Conservation (phyloP, 2,329 filamentous ascomycete genomes). For the Capronia epimyces region DNA sequence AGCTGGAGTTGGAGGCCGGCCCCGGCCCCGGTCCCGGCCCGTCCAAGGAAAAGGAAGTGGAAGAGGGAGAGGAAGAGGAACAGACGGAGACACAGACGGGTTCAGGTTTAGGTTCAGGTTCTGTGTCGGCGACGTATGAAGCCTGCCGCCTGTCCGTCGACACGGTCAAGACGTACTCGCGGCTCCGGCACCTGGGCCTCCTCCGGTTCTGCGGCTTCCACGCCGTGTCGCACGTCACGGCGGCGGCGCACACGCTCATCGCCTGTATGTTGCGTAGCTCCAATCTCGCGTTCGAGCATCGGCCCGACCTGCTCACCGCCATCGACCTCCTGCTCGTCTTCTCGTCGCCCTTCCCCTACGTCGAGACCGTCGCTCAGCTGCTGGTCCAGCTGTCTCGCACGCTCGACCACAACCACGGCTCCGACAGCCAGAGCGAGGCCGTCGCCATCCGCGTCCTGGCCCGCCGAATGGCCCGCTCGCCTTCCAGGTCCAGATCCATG, state of each 20-base stretch:
- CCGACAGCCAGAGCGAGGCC: constrained; percentile 11
- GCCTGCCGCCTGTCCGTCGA: constrained; percentile 12
- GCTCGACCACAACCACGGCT: constrained; percentile 9
- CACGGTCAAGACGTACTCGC: constrained; percentile 10
- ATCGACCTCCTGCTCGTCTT: constrained; percentile 11
- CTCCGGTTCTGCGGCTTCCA: constrained; percentile 9
- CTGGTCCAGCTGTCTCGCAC: constrained; percentile 11
- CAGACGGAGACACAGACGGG: too few relatives aligned
- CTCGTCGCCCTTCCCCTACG: constrained; percentile 10
- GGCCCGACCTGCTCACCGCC: constrained; percentile 9
- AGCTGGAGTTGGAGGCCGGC: too few relatives aligned
- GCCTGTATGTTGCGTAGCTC: constrained; percentile 11
- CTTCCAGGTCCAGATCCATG: background rate
- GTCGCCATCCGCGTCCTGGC: constrained; percentile 10
- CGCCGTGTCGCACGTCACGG: constrained; percentile 9
- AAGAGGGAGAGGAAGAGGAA: too few relatives aligned
- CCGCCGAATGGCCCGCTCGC: constrained; percentile 7
- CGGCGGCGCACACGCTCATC: constrained; percentile 11
- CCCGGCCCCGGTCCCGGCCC: background rate
- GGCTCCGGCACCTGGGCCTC: constrained; percentile 8
- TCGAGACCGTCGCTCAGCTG: constrained; percentile 10
- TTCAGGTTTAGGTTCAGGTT: too few relatives aligned
- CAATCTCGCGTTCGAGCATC: constrained; percentile 10
- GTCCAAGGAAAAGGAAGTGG: constrained; percentile 5
- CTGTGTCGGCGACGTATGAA: constrained; percentile 11